Evolutionary conservation across 164 flowering plant species (phyloP), one percentile per base, ranked within the genome.

Genomic region (Piper betle): DNA sequence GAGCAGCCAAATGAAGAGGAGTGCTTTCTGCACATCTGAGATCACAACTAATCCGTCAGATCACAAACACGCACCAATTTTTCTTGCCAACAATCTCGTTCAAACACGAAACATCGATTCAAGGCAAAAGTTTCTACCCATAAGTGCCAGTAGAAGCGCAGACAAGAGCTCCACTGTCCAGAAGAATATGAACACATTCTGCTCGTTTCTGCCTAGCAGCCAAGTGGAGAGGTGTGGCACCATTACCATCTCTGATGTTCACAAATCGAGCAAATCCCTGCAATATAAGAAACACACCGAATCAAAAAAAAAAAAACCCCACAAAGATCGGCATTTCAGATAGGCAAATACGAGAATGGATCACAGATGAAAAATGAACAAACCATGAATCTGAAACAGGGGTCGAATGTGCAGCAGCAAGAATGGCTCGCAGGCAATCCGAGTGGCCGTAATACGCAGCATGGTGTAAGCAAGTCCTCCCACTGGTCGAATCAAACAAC

Each of bases 261-360:
- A 93, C 99, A 81, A 93, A 90, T 42, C 96, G 74, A n/a, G 92
- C 78, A 78, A 79, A 93, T 68, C 99, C 99, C 99, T 93, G 67
- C 20, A 18, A 16, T 53, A 17, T 18, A 25, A 4, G 20, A 6
- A 25, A 25, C 33, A 25, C 33, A 25, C 33, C 33, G 33, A 25
- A 25, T 25, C 33, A 25, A 25, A 13, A 11, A 17, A 10, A 50
- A 50, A 50, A 10, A 11, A 50, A 50, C 53, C 15, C 42, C 17
- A 20, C 64, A 81, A 57, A 63, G 87, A 96, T 97, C 89, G 53
- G 96, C 87, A 70, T 65, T 73, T n/a, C 96, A 84, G 68, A 93
- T 82, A 61, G 79, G 86, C 41, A 87, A 25, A 25, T 25, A 25
- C 33, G 33, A 25, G 33, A 25, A 25, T 25, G 33, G 33, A 25